phyloP scores from a whole-genome alignment of 441 rosid species.

The Gossypium lobatum region DNA sequence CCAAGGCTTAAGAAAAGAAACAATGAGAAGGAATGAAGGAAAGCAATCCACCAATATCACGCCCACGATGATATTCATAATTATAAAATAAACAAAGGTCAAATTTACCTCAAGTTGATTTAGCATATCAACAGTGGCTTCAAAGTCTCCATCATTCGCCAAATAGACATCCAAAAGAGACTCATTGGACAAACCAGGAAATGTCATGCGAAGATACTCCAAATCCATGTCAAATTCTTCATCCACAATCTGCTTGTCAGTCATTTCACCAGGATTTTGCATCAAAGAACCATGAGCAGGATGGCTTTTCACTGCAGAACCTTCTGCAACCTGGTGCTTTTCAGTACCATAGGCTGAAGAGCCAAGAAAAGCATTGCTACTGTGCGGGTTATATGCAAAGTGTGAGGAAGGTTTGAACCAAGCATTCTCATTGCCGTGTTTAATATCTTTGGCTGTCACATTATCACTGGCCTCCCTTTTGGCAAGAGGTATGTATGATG shows the following conservation, averaged over 20 bases:
- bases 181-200: constrained; percentile 74
- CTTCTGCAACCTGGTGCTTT: constrained; percentile 20
- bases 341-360: constrained; percentile 22
- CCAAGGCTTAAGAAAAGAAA: no score
- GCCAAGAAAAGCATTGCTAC: constrained; percentile 22
- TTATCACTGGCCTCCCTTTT: constrained; percentile 41
- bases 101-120: constrained; percentile 67
- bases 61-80: no score
- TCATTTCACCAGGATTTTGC: constrained; percentile 23
- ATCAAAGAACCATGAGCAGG: constrained; percentile 32
- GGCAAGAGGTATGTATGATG: constrained; percentile 66
- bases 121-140: constrained; percentile 75
- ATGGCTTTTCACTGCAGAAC: constrained; percentile 22
- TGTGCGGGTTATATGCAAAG: constrained; percentile 24
- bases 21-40: no score
- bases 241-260: constrained; percentile 38
- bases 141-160: constrained; percentile 69
- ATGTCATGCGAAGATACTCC: constrained; percentile 55
- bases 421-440: constrained; percentile 23
- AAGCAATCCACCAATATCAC: no score
- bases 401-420: constrained; percentile 29
- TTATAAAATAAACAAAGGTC: not conserved
- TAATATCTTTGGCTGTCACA: not conserved
- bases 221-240: constrained; percentile 67
- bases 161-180: constrained; percentile 67